phyloP scores from a whole-genome alignment of 73 alveolate genomes.

The Effrenium voratum region DNA sequence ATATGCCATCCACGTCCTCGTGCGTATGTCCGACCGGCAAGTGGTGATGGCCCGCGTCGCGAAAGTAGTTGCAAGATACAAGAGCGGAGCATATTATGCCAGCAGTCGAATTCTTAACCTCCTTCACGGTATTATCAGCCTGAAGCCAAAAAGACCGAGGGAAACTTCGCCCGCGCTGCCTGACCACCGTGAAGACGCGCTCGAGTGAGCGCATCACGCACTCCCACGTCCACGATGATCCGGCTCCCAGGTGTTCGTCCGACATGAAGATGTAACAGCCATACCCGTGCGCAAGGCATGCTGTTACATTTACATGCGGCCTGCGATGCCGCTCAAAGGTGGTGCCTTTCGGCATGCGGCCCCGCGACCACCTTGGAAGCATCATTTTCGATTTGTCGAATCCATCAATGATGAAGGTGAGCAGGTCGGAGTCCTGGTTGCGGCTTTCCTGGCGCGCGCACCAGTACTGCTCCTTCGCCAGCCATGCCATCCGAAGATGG shows the following conservation, averaged over 20 bases:
- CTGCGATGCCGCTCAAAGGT: neutral
- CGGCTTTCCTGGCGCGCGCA: neutral
- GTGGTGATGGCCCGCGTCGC: neutral
- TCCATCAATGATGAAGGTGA: neutral
- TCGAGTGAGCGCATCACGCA: constrained; percentile 12
- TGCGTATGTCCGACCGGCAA: constrained; percentile 41
- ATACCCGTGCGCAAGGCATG: neutral
- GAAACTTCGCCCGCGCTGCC: neutral
- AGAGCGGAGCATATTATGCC: neutral
- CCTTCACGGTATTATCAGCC: constrained; percentile 15
- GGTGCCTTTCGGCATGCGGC: neutral
- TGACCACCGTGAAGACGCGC: neutral
- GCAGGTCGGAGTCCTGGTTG: neutral
- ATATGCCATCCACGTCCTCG: constrained; percentile 35
- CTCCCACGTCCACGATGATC: neutral
- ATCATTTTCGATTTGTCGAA: constrained; percentile 20
- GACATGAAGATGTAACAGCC: neutral
- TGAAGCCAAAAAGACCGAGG: neutral
- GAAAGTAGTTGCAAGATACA: neutral
- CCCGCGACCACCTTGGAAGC: neutral
- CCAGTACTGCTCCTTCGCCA: neutral
- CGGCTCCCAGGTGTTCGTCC: neutral
- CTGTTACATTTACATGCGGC: neutral
- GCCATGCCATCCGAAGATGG: neutral
- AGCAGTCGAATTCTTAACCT: neutral